Evolutionary conservation across 2,329 filamentous ascomycete species (phyloP).

Genomic region (Trichoderma sp.): DNA sequence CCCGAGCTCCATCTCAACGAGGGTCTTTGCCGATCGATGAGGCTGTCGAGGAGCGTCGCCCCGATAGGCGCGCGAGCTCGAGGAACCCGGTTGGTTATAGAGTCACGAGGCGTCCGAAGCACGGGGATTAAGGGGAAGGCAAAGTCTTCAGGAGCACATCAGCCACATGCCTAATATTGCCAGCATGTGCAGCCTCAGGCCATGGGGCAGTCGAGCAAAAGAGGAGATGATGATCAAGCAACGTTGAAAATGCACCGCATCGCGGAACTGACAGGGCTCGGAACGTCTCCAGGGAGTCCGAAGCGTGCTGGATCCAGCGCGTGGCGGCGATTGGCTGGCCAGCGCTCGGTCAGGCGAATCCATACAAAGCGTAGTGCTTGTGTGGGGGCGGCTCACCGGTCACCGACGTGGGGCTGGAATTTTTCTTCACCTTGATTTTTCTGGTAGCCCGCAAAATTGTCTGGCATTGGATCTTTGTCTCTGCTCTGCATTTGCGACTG

Average conservation of each 20-base stretch:
- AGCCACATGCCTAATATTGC: conserved; percentile 7
- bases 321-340: conserved; percentile 19
- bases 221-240: conserved; percentile 8
- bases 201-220: conserved; percentile 3
- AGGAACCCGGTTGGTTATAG: neutral
- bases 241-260: conserved; percentile 12
- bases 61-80: conserved; percentile 17
- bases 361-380: conserved; percentile 8
- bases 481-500: neutral
- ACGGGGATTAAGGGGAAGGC: neutral
- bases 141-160: neutral
- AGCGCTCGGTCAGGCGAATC: conserved; percentile 19
- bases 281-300: conserved; percentile 16
- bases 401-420: conserved; percentile 18
- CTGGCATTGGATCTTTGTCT: neutral
- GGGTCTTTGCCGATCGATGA: conserved; percentile 4
- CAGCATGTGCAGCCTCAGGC: conserved; percentile 9
- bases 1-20: conserved; percentile 22
- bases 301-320: conserved; percentile 22
- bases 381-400: conserved; percentile 17
- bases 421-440: conserved; percentile 24
- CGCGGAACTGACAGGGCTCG: conserved; percentile 18
- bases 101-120: conserved; percentile 10
- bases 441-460: conserved; percentile 5
- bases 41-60: conserved; percentile 14